These are phyloP conservation scores for Phytophthora multivora DNA, from an alignment of 352 stramenopile species.

Conservation along the genomic window DNA sequence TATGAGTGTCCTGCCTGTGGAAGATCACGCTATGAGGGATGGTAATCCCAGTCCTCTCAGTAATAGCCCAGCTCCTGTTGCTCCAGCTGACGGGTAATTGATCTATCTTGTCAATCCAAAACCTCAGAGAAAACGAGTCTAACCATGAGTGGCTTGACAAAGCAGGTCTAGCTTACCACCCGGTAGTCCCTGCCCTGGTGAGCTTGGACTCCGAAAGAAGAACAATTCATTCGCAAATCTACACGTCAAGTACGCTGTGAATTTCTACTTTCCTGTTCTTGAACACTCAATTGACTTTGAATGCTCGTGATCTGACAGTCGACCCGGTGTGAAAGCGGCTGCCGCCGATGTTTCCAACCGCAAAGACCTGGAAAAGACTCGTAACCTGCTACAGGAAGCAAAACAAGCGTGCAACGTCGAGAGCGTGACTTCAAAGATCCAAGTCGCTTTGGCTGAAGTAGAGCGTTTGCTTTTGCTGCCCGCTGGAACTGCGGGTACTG, in stretches of 20 bases:
- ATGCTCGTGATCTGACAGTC: slow-evolving; percentile 27
- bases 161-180: slow-evolving; percentile 15
- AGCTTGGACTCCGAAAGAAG: slow-evolving; percentile 30
- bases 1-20: slow-evolving; percentile 76
- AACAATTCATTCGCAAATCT: slow-evolving; percentile 60
- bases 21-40: slow-evolving; percentile 43
- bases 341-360: slow-evolving; percentile 32
- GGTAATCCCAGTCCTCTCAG: slow-evolving; percentile 7
- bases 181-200: slow-evolving; percentile 9
- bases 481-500: neutral
- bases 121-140: slow-evolving; percentile 1
- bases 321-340: slow-evolving; percentile 34
- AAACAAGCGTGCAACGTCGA: slow-evolving; percentile 49
- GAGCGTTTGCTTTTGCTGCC: slow-evolving; percentile 37
- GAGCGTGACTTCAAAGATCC: slow-evolving; percentile 50
- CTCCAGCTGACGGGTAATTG: slow-evolving; percentile 41
- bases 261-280: neutral
- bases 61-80: slow-evolving; percentile 24
- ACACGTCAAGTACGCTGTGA: slow-evolving; percentile 47
- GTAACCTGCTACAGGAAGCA: slow-evolving; percentile 54
- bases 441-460: slow-evolving; percentile 48
- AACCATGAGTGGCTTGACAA: neutral
- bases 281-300: slow-evolving; percentile 1
- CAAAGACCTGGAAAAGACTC: slow-evolving; percentile 64
- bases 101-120: neutral